Conservation (phyloP, 331 rosid genomes). For the Erythrophleum ivorense region DNA sequence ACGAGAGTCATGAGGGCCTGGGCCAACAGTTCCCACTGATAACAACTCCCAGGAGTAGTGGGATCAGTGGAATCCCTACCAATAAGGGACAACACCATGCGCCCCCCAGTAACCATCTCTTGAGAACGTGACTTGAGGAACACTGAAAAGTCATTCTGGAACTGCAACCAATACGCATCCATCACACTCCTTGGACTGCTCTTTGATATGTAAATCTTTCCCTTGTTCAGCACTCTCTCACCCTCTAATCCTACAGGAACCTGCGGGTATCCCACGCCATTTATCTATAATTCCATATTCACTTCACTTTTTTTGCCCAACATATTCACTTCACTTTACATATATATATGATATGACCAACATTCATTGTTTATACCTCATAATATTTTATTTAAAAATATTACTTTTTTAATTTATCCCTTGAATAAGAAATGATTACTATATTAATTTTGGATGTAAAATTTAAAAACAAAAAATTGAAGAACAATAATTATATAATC, state of each 20-base stretch:
- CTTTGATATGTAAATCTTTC: conserved; percentile 70
- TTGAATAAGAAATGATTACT: too few species aligned
- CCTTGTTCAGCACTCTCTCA: conserved; percentile 51
- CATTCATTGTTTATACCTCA: too few species aligned
- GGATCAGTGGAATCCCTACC: conserved; percentile 68
- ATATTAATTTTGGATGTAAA: too few species aligned
- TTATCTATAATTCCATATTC: too few species aligned
- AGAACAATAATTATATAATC: too few species aligned
- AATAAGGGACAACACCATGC: conserved; percentile 67
- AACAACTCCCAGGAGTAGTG: conserved; percentile 48
- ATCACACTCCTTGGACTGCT: conserved; percentile 62
- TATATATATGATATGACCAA: too few species aligned
- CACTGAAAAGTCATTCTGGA: conserved; percentile 52
- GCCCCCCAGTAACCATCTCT: conserved; percentile 60
- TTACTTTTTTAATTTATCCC: too few species aligned
- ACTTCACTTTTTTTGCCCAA: too few species aligned
- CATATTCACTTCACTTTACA: too few species aligned
- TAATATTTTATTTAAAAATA: too few species aligned
- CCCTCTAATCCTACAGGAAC: conserved; percentile 55
- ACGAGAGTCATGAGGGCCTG: conserved; percentile 62
- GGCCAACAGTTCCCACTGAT: conserved; percentile 83
- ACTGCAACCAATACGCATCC: conserved; percentile 66
- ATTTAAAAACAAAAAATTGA: too few species aligned
- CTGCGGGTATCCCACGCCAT: conserved; percentile 32
- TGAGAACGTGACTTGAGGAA: conserved; percentile 63